These are phyloP conservation scores for Pseudogymnoascus sp. DNA, from an alignment of 2,329 filamentous ascomycete genomes.

Conservation along the genomic window DNA sequence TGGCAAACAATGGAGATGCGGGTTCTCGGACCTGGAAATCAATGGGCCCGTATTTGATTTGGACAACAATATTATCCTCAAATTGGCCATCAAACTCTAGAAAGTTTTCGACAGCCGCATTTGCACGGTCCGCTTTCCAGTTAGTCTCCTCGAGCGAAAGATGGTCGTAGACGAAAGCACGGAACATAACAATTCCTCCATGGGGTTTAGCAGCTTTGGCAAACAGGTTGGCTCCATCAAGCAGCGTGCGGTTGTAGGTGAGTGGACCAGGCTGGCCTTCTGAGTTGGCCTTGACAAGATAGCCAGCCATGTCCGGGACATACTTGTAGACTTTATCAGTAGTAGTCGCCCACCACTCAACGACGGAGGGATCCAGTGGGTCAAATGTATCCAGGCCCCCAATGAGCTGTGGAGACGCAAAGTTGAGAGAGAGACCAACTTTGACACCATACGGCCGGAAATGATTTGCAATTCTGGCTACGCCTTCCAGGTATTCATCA, in stretches of 20 bases:
- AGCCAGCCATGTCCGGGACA: conserved; percentile 61
- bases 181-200: conserved; percentile 58
- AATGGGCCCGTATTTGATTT: conserved; percentile 68
- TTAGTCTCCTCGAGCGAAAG: conserved; percentile 43
- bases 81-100: conserved; percentile 55
- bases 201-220: conserved; percentile 48
- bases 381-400: conserved; percentile 54
- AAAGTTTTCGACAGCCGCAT: conserved; percentile 61
- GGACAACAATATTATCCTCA: conserved; percentile 61
- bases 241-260: conserved; percentile 61
- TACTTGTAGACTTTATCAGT: conserved; percentile 50
- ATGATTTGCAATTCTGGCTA: conserved; percentile 53
- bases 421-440: conserved; percentile 59
- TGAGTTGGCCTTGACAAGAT: conserved; percentile 62
- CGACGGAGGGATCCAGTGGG: conserved; percentile 51
- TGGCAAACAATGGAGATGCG: conserved; percentile 53
- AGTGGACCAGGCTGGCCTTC: conserved; percentile 63
- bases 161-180: conserved; percentile 62
- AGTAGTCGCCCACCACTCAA: conserved; percentile 53
- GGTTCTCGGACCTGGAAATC: conserved; percentile 67
- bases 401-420: conserved; percentile 51
- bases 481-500: conserved; percentile 48
- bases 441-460: conserved; percentile 61
- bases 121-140: conserved; percentile 61
- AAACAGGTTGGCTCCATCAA: conserved; percentile 61